A percentile compares a stretch with the other conserved stretches of the same genome.
Evolutionary conservation across 805 yeast genomes (phyloP).

Genomic region (Ogataea angusta): DNA sequence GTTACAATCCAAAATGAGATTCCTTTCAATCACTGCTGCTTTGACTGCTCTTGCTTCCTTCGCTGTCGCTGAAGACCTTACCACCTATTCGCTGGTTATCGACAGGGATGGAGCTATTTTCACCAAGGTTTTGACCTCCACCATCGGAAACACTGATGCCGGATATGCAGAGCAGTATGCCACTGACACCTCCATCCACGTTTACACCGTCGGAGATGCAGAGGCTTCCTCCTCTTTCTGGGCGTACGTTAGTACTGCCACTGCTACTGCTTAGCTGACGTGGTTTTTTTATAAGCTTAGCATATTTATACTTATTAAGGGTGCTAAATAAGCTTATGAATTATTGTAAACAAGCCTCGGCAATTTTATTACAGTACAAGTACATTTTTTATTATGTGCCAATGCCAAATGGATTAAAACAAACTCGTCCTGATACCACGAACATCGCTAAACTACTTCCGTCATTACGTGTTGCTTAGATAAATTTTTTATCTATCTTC

Average conservation of each 20-base stretch:
- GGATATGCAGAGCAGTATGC: not conserved
- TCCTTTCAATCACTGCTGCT: not conserved
- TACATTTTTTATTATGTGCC: too few species aligned
- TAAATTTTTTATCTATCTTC: too few species aligned
- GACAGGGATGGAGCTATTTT: not conserved
- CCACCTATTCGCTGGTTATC: slow-evolving; percentile 1
- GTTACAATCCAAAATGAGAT: not conserved
- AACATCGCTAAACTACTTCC: too few species aligned
- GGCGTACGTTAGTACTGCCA: not conserved
- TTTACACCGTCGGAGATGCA: slow-evolving; percentile 1
- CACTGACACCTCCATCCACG: not conserved
- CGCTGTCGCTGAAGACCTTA: not conserved
- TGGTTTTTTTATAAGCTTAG: too few species aligned
- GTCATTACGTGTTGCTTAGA: not conserved
- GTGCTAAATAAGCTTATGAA: too few species aligned
- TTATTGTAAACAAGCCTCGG: too few species aligned
- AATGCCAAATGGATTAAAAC: too few species aligned
- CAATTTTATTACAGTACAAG: too few species aligned
- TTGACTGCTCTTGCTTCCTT: not conserved
- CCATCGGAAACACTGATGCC: not conserved
- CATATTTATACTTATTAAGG: too few species aligned
- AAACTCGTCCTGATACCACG: too few species aligned
- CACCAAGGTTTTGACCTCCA: slow-evolving; percentile 1
- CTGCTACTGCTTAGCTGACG: too few species aligned
- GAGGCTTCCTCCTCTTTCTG: slow-evolving; percentile 2